These are phyloP conservation scores for Mrakia hoshinonis DNA, from an alignment of 768 basidiomycete genomes.

Conservation along the genomic window DNA sequence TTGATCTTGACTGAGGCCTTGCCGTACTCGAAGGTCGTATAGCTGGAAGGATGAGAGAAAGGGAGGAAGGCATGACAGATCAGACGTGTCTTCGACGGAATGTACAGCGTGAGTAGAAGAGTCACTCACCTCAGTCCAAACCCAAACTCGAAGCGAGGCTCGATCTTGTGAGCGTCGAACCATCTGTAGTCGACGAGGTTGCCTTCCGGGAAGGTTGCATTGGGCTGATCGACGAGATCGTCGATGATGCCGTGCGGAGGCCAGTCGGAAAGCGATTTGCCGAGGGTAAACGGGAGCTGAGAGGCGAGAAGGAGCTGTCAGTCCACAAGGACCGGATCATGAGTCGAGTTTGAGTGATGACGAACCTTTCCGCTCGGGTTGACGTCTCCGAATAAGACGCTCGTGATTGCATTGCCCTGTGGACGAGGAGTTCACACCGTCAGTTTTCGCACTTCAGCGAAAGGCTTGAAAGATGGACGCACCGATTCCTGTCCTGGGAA, in stretches of 20 bases:
- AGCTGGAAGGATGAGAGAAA: slow-evolving; percentile 15
- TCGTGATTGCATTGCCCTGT: slow-evolving; percentile 54
- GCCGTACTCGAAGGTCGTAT: slow-evolving; percentile 12
- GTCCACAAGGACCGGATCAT: too few relatives aligned
- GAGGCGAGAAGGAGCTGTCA: too few relatives aligned
- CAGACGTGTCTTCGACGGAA: slow-evolving; percentile 20
- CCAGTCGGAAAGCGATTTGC: slow-evolving; percentile 54
- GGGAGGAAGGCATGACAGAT: slow-evolving; percentile 31
- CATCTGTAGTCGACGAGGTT: slow-evolving; percentile 23
- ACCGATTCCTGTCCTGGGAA: slow-evolving; percentile 54
- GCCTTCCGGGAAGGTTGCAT: slow-evolving; percentile 13
- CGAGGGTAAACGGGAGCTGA: slow-evolving; percentile 63
- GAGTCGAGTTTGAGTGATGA: not conserved
- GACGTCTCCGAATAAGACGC: slow-evolving; percentile 60
- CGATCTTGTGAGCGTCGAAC: slow-evolving; percentile 47
- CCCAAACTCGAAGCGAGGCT: slow-evolving; percentile 38
- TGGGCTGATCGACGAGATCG: slow-evolving; percentile 20
- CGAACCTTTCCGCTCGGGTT: slow-evolving; percentile 57
- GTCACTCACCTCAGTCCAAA: slow-evolving; percentile 33
- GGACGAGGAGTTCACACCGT: not conserved
- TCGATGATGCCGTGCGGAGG: slow-evolving; percentile 32
- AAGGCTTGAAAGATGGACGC: not conserved
- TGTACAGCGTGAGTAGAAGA: too few relatives aligned
- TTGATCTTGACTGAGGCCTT: not conserved
- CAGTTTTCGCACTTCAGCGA: not conserved